Evolutionary conservation across 2,329 filamentous ascomycete species (phyloP), one percentile per base, ranked within the genome.

Genomic region (Zasmidium citrigriseum): DNA sequence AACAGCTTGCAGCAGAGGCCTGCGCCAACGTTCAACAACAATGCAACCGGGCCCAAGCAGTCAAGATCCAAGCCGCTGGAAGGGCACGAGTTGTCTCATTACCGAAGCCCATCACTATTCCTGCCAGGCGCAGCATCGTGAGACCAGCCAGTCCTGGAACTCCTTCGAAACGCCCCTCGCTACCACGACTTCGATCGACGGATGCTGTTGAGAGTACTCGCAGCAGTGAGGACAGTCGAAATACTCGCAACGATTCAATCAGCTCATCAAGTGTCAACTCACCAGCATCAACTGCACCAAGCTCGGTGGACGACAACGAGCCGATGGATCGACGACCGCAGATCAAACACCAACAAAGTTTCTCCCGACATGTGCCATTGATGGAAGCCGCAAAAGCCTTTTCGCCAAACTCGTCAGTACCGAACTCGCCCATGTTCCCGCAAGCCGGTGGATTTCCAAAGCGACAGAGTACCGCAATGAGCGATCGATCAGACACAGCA

Each of bases 31-130:
- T 64, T n/a, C 60, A 66, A 52, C 66, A 67, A 50, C 65, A 61
- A 58, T 70, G 66, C 52, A 62, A 52, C 44, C 57, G 59, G 51
- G 70, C 70, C 16, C 66, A 69, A 48, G 67, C 62, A 4, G 62
- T 73, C 16, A 64, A 52, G 11, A 52, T 73, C 4, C 64, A 69
- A n/a, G 56, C 65, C 11, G 65, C 64, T 3, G 70, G 69, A 24
- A 68, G 65, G 55, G 60, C 68, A 10, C 70, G 60, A 50, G 60
- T 73, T 45, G 62, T 73, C 23, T 65, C 63, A 2, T 61, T 70
- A 58, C 66, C 67, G 2, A 68, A 64, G 52, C 45, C 60, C 18
- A 49, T 60, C 44, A 62, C 64, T 18, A 24, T 41, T 25, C 45
- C 59, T 20, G 21, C 47, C 11, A 52, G 48, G 23, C 52, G 57